Evolutionary conservation across 106 monocot species (phyloP).

Genomic region (Apostasia ramifera): DNA sequence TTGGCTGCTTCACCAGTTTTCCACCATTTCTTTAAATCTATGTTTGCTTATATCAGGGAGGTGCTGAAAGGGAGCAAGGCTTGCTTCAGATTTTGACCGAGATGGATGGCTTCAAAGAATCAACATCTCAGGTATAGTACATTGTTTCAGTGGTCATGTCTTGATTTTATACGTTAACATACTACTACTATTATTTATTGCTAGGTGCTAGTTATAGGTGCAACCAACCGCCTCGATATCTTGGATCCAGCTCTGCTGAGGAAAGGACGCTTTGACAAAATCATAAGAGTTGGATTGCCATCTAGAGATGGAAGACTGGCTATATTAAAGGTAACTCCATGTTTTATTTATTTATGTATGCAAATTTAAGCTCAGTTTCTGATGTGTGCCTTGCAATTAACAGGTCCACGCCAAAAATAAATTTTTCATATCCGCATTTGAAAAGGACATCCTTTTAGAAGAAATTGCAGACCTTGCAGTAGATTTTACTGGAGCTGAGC

Average conservation of each 20-base stretch:
- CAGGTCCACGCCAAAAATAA: constrained; percentile 87
- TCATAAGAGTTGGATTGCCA: constrained; percentile 83
- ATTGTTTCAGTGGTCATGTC: not conserved
- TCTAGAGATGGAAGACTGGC: constrained; percentile 83
- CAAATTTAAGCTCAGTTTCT: constrained; percentile 5
- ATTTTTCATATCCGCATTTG: constrained; percentile 58
- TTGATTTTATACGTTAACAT: not conserved
- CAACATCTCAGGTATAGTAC: constrained; percentile 49
- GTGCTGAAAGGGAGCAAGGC: constrained; percentile 90
- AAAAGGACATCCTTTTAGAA: constrained; percentile 54
- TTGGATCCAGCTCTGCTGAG: constrained; percentile 77
- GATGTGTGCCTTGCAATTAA: not conserved
- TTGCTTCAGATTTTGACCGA: constrained; percentile 91
- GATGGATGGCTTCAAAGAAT: constrained; percentile 83
- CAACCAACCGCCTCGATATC: constrained; percentile 82
- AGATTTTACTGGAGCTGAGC: constrained; percentile 93
- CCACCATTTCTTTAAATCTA: not conserved
- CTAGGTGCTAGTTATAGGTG: constrained; percentile 82
- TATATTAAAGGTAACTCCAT: constrained; percentile 51
- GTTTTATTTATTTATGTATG: not conserved
- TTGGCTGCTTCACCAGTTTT: too few species aligned
- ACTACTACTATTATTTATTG: constrained; percentile 2
- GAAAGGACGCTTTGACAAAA: constrained; percentile 86
- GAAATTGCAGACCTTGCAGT: constrained; percentile 73
- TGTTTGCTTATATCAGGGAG: constrained; percentile 46